phyloP scores from a whole-genome alignment of 169 alveolate genomes.

The Plasmodium sp. region DNA sequence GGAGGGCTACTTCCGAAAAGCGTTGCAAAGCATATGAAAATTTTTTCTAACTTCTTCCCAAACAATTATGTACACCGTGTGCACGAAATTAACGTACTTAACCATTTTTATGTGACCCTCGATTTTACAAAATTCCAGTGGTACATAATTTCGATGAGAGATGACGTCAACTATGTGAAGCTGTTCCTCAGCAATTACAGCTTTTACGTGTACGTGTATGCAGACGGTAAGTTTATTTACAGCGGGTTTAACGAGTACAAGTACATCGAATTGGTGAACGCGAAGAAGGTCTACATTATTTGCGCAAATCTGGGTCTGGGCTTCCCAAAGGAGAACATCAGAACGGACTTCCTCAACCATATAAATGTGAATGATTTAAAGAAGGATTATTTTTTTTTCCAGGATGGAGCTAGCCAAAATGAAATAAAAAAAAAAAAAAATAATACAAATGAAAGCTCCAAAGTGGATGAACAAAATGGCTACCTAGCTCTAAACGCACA shows the following conservation, averaged over 20 bases:
- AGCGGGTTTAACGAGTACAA: slow-evolving; percentile 70
- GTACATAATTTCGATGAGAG: slow-evolving; percentile 40
- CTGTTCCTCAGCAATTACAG: slow-evolving; percentile 60
- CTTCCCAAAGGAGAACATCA: slow-evolving; percentile 28
- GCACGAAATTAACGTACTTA: slow-evolving; percentile 61
- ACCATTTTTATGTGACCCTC: slow-evolving; percentile 46
- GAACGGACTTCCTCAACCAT: slow-evolving; percentile 54
- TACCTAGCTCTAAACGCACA: not conserved
- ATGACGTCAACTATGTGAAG: slow-evolving; percentile 15
- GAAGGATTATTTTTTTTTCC: not conserved
- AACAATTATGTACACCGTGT: not conserved
- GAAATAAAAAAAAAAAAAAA: not conserved
- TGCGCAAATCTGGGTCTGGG: slow-evolving; percentile 71
- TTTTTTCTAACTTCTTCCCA: slow-evolving; percentile 17
- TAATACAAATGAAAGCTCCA: not conserved
- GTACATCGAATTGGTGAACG: slow-evolving; percentile 45
- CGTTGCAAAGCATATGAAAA: slow-evolving; percentile 17
- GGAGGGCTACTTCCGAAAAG: slow-evolving; percentile 5
- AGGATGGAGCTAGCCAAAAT: not conserved
- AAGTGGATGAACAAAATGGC: not conserved
- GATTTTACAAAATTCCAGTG: slow-evolving; percentile 71
- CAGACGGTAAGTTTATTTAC: slow-evolving; percentile 42
- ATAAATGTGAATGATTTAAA: slow-evolving; percentile 34
- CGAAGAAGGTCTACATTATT: slow-evolving; percentile 33
- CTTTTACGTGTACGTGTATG: slow-evolving; percentile 43